These are phyloP conservation scores for Pseudocercospora macadamiae DNA, from an alignment of 2,329 filamentous ascomycete genomes.

Conservation along the genomic window DNA sequence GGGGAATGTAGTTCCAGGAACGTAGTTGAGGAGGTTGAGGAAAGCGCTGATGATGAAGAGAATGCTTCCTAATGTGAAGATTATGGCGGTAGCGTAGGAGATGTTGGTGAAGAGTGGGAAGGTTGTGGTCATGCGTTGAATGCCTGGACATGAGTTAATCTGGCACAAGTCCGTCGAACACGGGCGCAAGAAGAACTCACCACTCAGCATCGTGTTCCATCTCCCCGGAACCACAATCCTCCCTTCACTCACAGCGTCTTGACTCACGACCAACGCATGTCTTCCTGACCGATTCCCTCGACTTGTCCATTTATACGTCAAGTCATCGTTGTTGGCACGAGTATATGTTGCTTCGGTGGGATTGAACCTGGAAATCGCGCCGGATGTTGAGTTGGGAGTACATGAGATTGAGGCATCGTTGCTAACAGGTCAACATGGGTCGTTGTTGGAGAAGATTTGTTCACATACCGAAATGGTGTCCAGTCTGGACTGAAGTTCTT, in stretches of 20 bases:
- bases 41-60: conserved; percentile 59
- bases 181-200: background rate
- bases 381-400: background rate
- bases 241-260: background rate
- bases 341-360: background rate
- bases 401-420: background rate
- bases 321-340: conserved; percentile 10
- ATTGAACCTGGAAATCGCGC: background rate
- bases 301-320: conserved; percentile 44
- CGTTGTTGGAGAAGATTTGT: background rate
- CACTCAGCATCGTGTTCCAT: background rate
- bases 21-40: conserved; percentile 63
- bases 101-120: conserved; percentile 16
- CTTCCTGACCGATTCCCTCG: conserved; percentile 48
- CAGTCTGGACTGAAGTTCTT: background rate
- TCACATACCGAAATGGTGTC: background rate
- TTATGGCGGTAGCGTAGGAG: conserved; percentile 48
- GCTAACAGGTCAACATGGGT: background rate
- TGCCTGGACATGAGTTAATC: conserved; percentile 32
- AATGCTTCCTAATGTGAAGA: conserved; percentile 56
- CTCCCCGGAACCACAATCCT: background rate
- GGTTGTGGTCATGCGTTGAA: conserved; percentile 55
- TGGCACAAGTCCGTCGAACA: no score
- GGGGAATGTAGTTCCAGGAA: conserved; percentile 54
- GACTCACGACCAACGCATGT: background rate